phyloP scores from a whole-genome alignment of 768 basidiomycete genomes.

The Leccinum subtestaceum region DNA sequence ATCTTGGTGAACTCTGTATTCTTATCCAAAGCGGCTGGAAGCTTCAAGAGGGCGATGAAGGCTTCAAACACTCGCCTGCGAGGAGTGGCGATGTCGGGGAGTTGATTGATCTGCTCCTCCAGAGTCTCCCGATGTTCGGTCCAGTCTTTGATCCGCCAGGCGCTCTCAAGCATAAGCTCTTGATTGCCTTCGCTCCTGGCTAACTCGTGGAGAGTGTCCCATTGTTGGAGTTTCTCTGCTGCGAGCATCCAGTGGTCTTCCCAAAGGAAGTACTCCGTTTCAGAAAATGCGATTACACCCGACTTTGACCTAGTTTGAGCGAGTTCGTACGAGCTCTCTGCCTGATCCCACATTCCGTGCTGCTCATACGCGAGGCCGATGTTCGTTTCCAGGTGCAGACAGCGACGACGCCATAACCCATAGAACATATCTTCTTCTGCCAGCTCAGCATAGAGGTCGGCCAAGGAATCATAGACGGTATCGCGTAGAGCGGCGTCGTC shows the following conservation, averaged over 20 bases:
- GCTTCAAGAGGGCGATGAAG: slow-evolving; percentile 83
- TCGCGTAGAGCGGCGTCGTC: slow-evolving; percentile 80
- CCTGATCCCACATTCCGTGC: slow-evolving; percentile 95
- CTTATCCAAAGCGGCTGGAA: slow-evolving; percentile 77
- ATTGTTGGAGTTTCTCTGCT: slow-evolving; percentile 95
- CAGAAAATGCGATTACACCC: slow-evolving; percentile 84
- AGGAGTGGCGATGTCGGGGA: slow-evolving; percentile 88
- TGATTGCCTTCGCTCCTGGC: slow-evolving; percentile 86
- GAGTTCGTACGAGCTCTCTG: slow-evolving; percentile 80
- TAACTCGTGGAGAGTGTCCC: slow-evolving; percentile 93
- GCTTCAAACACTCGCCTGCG: slow-evolving; percentile 98
- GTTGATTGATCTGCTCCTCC: slow-evolving; percentile 75
- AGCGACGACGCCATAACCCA: slow-evolving; percentile 90
- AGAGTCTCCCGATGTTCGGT: slow-evolving; percentile 70
- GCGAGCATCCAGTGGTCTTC: slow-evolving; percentile 99
- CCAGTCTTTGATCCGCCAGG: slow-evolving; percentile 96
- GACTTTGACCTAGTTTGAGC: slow-evolving; percentile 84
- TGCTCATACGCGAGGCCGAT: slow-evolving; percentile 88
- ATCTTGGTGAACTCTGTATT: slow-evolving; percentile 85
- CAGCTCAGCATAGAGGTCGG: slow-evolving; percentile 93
- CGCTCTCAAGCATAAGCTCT: slow-evolving; percentile 90
- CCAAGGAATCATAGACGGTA: slow-evolving; percentile 83
- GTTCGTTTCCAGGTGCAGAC: slow-evolving; percentile 87
- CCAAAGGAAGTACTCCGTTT: slow-evolving; percentile 96
- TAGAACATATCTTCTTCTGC: slow-evolving; percentile 97